Percentiles rank a stretch among this genome's conserved stretches.
Conservation (phyloP, 352 stramenopile species). For the Pythium plurisporium region DNA sequence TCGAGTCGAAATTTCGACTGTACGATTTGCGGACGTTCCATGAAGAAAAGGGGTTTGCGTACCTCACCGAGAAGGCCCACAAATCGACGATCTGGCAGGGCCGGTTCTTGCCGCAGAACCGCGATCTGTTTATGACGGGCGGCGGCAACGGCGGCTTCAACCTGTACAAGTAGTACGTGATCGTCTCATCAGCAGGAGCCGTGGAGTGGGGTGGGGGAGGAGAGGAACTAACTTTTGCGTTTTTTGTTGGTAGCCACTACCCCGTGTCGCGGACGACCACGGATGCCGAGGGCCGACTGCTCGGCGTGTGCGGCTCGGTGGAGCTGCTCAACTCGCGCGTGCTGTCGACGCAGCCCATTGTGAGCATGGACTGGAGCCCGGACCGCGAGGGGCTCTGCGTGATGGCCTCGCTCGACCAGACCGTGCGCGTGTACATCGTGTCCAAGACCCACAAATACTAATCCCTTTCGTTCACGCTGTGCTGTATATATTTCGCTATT, state of each 20-base stretch:
- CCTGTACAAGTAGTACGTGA: conserved; percentile 95
- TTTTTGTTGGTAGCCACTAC: conserved; percentile 51
- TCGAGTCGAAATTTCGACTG: conserved; percentile 94
- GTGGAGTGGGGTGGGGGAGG: not conserved
- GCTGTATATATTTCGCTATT: conserved; percentile 22
- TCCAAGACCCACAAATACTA: conserved; percentile 96
- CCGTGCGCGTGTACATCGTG: conserved; percentile 92
- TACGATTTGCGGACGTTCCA: conserved; percentile 94
- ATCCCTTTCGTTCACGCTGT: not conserved
- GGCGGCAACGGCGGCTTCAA: conserved; percentile 97
- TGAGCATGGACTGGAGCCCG: conserved; percentile 95
- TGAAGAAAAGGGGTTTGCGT: conserved; percentile 89
- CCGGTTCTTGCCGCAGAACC: conserved; percentile 94
- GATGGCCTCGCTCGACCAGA: conserved; percentile 93
- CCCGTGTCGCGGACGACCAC: conserved; percentile 74
- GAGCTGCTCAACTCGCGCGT: conserved; percentile 95
- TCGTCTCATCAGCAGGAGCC: not conserved
- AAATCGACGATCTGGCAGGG: conserved; percentile 95
- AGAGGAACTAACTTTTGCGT: conserved; percentile 12
- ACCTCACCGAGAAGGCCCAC: conserved; percentile 89
- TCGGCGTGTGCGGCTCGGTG: conserved; percentile 88
- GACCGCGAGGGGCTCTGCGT: conserved; percentile 93
- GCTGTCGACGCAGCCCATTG: conserved; percentile 94
- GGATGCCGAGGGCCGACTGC: conserved; percentile 78
- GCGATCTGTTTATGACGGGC: conserved; percentile 95